Evolutionary conservation across 371 early-diverging fungal genomes (phyloP), one percentile per base, ranked within the genome.

Genomic region (Phascolomyces articulosus): DNA sequence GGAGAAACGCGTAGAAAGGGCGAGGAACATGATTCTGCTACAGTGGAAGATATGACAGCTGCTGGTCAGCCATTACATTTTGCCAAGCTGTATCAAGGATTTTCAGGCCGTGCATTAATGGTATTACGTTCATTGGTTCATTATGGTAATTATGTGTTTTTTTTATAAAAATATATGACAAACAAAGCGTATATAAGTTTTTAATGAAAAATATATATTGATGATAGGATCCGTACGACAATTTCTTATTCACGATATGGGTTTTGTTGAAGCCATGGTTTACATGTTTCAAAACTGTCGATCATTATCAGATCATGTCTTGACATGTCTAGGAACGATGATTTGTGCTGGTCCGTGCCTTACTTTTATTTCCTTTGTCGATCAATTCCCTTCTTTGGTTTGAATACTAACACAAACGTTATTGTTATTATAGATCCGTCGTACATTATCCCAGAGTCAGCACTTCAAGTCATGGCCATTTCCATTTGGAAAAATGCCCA

Each of bases 271-370:
- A 40, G 65, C 77, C 15, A 58, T 82, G 60, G 47, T 74, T 20
- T 77, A 79, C 24, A 40, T 82, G 26, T 70, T 69, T 41, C 77
- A 77, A 56, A 59, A 71, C 18, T 64, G 65, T n/a, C 70, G 65
- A 13, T 64, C 66, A 7, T 51, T 75, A 24, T 48, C 74, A 3
- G 79, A 78, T 20, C 69, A 69, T 49, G 66, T 72, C 8, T 58
- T 78, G 61, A 64, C 67, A 0, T 82, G 79, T n/a, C 31, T 82
- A 7, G 82, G 79, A 10, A 65, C 66, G 8, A 55, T 82, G 54
- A 58, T 70, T 7, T 59, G 66, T 40, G 61, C 74, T 44, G 73
- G 73, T 72, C 24, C 51, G 51, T 51, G 51, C 51, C 8, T n/a
- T 16, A 4, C 16, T n/a, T 44, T 15, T 8, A 8, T 44, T 15